Base-by-base conservation (phyloP, 257 asterid species). In the Osmanthus fragrans region DNA sequence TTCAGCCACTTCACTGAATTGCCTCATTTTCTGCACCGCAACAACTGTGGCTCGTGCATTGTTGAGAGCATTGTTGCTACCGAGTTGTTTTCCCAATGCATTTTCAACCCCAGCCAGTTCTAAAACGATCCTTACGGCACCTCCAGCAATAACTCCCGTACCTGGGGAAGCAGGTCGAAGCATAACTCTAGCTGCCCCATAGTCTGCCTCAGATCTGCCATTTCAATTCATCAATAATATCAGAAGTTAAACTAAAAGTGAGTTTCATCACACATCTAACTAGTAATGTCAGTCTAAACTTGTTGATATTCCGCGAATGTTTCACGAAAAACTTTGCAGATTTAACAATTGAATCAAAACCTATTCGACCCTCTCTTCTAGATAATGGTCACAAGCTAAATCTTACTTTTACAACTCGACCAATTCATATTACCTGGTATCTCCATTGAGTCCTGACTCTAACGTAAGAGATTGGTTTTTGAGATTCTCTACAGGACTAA, bases 131-230 rank as follows among this genome's bases (percentile, higher is more conserved):
- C 98, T 84, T n/a, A 95, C 98, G 1, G 98, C 88, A 29, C 99
- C 99, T 36, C 99, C 99, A 5, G 99, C 99, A 71, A 95, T 93
- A 32, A 95, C 99, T 36, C 99, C 99, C 1, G 97, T 95, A 74
- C 99, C 99, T 0, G 99, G 98, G 0, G 97, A 87, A 47, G 98
- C 99, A 0, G 98, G 99, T 63, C 99, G 85, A 15, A 95, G 96
- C 99, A 95, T 95, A 83, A 95, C 99, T 81, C 45, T 91, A 18
- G 99, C 99, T 10, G 98, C 99, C 32, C 99, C 99, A 72, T 90
- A 95, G 76, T 88, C 88, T 66, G 93, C 97, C 34, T 91, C 97
- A 0, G 89, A 75, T 84, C 97, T 94, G 92, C 78, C 80, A 76
- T 45, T 39, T 15, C 7, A 72, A 32, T 47, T 60, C 18, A 73